Percentiles rank a stretch among this genome's conserved stretches.
Conservation (phyloP, 345 rosid species). For the Trapa bicornis region DNA sequence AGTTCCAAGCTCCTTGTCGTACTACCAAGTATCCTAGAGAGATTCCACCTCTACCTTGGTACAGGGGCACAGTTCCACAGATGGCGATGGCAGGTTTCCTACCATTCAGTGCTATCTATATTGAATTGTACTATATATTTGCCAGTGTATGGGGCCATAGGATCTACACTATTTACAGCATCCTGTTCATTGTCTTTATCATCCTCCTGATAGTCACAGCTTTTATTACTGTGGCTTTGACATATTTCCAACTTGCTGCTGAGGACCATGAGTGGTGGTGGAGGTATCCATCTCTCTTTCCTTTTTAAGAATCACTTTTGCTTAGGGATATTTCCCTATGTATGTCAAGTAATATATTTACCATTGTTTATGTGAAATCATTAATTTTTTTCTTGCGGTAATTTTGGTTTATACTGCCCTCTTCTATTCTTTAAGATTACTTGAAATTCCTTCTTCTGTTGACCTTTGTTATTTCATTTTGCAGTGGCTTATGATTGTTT, state of each 20-base stretch:
- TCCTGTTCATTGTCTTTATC: constrained; percentile 41
- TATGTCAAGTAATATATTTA: background rate
- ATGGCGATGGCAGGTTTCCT: constrained; percentile 58
- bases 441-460: too few relatives aligned
- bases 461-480: too few relatives aligned
- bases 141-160: constrained; percentile 57
- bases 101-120: constrained; percentile 49
- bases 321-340: background rate
- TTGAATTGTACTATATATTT: constrained; percentile 43
- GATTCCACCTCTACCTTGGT: constrained; percentile 43
- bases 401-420: too few relatives aligned
- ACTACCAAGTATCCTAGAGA: constrained; percentile 48
- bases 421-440: too few relatives aligned
- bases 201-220: constrained; percentile 48
- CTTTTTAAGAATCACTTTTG: background rate
- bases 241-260: constrained; percentile 49
- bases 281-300: constrained; percentile 23
- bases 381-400: too few relatives aligned
- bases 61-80: constrained; percentile 36
- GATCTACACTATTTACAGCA: constrained; percentile 49
- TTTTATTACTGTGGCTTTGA: constrained; percentile 42
- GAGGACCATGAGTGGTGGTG: constrained; percentile 57
- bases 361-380: too few relatives aligned
- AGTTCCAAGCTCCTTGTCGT: constrained; percentile 50
- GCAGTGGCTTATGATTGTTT: too few relatives aligned